Evolutionary conservation across 257 asterid species (phyloP).

Genomic region (Nicotiana knightiana): DNA sequence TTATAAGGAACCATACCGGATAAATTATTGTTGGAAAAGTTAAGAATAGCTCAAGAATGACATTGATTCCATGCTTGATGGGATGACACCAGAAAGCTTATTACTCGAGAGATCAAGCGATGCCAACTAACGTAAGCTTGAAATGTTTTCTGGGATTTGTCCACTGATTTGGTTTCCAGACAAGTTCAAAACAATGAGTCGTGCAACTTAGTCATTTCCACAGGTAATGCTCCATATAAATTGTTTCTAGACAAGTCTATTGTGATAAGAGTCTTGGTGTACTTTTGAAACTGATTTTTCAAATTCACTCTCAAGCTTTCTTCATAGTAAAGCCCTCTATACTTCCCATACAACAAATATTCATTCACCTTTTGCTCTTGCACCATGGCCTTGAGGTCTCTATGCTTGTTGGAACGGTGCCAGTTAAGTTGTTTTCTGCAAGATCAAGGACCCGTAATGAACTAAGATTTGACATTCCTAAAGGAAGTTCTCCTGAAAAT

Average conservation of each 20-base stretch:
- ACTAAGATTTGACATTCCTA: conserved; percentile 25
- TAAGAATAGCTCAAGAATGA: conserved; percentile 33
- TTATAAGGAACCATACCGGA: conserved; percentile 43
- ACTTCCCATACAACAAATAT: conserved; percentile 34
- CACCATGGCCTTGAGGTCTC: conserved; percentile 38
- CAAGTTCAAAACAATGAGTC: conserved; percentile 39
- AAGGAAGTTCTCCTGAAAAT: conserved; percentile 22
- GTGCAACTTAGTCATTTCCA: conserved; percentile 24
- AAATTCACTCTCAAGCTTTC: conserved; percentile 35
- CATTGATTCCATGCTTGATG: conserved; percentile 34
- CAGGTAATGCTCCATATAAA: conserved; percentile 38
- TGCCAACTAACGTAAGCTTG: conserved; percentile 26
- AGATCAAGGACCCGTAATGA: conserved; percentile 49
- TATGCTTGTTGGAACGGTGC: conserved; percentile 28
- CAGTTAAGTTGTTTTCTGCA: conserved; percentile 35
- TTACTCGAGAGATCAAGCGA: conserved; percentile 54
- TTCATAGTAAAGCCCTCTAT: conserved; percentile 38
- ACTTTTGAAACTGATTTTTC: conserved; percentile 35
- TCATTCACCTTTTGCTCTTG: conserved; percentile 17
- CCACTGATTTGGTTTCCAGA: conserved; percentile 44
- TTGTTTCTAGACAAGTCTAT: conserved; percentile 42
- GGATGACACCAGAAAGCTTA: conserved; percentile 36
- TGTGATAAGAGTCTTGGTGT: conserved; percentile 44
- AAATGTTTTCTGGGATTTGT: conserved; percentile 39
- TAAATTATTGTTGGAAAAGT: conserved; percentile 37